Evolutionary conservation across 805 yeast genomes (phyloP), one percentile per base, ranked within the genome.

Genomic region (Candida nitratophila): DNA sequence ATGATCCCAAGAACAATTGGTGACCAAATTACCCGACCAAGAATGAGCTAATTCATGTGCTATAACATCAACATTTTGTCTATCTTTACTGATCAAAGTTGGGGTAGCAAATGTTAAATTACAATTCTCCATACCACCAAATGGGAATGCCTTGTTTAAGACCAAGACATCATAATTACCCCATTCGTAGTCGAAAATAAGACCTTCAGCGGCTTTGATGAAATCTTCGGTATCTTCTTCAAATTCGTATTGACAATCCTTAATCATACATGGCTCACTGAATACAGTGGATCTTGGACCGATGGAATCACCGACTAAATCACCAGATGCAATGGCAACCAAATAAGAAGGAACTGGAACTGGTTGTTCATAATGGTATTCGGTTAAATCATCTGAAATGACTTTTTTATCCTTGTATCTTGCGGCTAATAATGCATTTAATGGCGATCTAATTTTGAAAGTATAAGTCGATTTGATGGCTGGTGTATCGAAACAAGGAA

Each of bases 101-200:
- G 96, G 96, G 0, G 96, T 87, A 9, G 89, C 90, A 64, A 87
- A 87, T 1, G 96, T 87, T 62, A 87, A 79, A 57, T 88, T 87
- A 47, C 96, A 95, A 57, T 87, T 86, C 66, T 89, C 96, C 96
- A 89, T 89, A 44, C 96, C 96, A 49, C 96, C 96, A 56, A 86
- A 89, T 3, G 96, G 95, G 65, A 77, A 74, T 8, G 79, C 77
- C 44, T 81, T 75, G 2, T 95, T 96, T 50, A 88, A 76, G 29
- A 89, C 80, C 35, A 89, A 70, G 27, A 87, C 84, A 57, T 88
- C 90, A 61, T 83, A 89, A 33, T 79, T 80, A 45, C 77, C 74
- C 96, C 96, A 89, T 56, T 86, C 93, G 63, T 89, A 89, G 2
- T 79, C 76, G 56, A 82, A 86, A 16, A 86, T 81, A 37, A 86